Conservation (phyloP, 1,139 yeast genomes). For the Yamadazyma membranifaciens region DNA sequence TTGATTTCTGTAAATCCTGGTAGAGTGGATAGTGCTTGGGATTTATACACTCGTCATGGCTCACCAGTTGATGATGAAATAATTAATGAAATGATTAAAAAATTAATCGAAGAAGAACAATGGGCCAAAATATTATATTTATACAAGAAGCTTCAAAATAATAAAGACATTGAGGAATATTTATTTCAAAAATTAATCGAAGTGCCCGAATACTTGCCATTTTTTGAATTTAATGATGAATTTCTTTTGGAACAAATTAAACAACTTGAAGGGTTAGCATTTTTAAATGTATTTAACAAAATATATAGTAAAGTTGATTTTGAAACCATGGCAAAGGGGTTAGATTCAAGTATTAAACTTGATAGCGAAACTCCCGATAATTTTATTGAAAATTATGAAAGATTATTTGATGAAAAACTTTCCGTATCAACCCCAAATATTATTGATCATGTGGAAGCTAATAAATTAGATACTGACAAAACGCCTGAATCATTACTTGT, state of each 20-base stretch:
- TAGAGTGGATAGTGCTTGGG: constrained; percentile 36
- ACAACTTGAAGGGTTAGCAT: constrained; percentile 11
- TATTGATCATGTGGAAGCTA: constrained; percentile 19
- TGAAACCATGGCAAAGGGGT: constrained; percentile 11
- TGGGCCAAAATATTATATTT: constrained; percentile 14
- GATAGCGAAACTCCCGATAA: constrained; percentile 2
- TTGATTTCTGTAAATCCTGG: constrained; percentile 40
- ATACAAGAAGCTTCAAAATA: constrained; percentile 7
- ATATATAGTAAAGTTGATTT: constrained; percentile 9
- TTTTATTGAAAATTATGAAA: constrained; percentile 6
- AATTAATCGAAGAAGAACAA: constrained; percentile 24
- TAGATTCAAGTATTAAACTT: constrained; percentile 5
- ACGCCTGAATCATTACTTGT: constrained; percentile 25
- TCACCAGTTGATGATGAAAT: constrained; percentile 1
- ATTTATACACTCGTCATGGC: constrained; percentile 27
- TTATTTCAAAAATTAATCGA: constrained; percentile 14
- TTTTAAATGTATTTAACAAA: constrained; percentile 11
- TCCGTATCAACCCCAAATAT: constrained; percentile 5
- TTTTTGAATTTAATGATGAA: constrained; percentile 10
- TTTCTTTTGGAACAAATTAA: constrained; percentile 9
- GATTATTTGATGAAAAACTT: background rate
- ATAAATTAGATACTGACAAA: constrained; percentile 24
- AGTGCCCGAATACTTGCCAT: constrained; percentile 6
- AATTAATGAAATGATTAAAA: constrained; percentile 13
- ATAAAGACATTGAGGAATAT: constrained; percentile 1